phyloP scores from a whole-genome alignment of 192 early-diverging fungal species.

The Spinellus fusiger region DNA sequence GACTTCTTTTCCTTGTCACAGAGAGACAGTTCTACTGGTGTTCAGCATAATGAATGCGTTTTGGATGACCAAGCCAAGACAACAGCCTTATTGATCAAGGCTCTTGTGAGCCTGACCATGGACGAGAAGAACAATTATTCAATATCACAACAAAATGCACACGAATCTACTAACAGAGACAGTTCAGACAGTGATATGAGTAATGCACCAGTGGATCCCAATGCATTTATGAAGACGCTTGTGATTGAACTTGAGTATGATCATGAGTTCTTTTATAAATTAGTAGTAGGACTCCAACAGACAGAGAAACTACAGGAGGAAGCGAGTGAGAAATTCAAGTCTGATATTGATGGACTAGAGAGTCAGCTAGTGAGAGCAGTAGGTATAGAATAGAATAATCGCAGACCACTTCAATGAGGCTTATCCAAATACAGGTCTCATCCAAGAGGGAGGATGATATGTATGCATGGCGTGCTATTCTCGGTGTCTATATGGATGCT shows the following conservation, averaged over 20 bases:
- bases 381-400: neutral
- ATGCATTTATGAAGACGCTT: slow-evolving; percentile 3
- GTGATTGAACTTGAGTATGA: slow-evolving; percentile 31
- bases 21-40: neutral
- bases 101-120: slow-evolving; percentile 2
- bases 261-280: slow-evolving; percentile 29
- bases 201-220: neutral
- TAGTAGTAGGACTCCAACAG: slow-evolving; percentile 20
- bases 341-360: slow-evolving; percentile 20
- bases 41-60: too few relatives aligned
- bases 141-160: neutral
- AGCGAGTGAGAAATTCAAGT: slow-evolving; percentile 11
- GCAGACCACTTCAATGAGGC: slow-evolving; percentile 31
- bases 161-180: slow-evolving; percentile 8
- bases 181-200: neutral
- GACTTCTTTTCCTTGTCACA: neutral
- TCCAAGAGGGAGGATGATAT: slow-evolving; percentile 56
- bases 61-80: too few relatives aligned
- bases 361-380: slow-evolving; percentile 17
- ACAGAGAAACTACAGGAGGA: slow-evolving; percentile 5
- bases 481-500: slow-evolving; percentile 62
- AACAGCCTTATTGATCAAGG: neutral
- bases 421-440: slow-evolving; percentile 43
- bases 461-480: slow-evolving; percentile 67
- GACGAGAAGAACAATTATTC: neutral